These are phyloP conservation scores for Nigrospora oryzae DNA, from an alignment of 2,329 filamentous ascomycete genomes.

Conservation along the genomic window DNA sequence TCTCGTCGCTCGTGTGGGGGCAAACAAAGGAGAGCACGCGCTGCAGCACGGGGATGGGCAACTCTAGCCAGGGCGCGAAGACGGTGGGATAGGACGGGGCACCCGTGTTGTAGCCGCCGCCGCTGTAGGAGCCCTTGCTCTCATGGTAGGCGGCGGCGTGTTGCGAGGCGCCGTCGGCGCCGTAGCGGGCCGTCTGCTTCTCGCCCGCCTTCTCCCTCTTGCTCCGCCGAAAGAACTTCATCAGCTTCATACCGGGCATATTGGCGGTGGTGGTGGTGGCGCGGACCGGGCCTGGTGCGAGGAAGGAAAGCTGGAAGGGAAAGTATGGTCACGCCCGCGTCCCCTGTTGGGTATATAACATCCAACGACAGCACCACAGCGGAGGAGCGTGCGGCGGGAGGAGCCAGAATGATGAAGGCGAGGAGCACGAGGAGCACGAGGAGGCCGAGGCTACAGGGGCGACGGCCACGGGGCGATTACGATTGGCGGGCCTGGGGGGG, in stretches of 20 bases:
- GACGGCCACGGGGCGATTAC: no score
- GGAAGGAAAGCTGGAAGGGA: no score
- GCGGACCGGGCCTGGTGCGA: no score
- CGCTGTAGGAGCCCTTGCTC: conserved; percentile 12
- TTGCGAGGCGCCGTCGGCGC: conserved; percentile 13
- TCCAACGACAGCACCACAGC: no score
- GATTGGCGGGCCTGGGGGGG: no score
- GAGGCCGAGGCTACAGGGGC: no score
- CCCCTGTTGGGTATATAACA: no score
- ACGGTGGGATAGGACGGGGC: conserved; percentile 3
- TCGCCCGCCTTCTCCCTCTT: conserved; percentile 18
- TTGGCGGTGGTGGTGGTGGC: no score
- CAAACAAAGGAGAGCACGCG: conserved; percentile 78
- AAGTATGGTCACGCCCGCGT: no score
- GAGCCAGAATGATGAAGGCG: no score
- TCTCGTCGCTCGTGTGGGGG: conserved; percentile 70
- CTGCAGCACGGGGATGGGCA: conserved; percentile 63
- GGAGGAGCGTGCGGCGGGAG: no score
- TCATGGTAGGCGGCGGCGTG: conserved; percentile 12
- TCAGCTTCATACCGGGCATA: conserved; percentile 15
- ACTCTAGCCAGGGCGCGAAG: conserved; percentile 26
- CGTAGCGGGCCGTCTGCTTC: conserved; percentile 7
- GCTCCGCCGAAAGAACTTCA: conserved; percentile 23
- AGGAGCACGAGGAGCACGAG: no score
- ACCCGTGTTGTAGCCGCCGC: conserved; percentile 8